phyloP scores from a whole-genome alignment of 257 asterid genomes.

The Handroanthus guayacan region DNA sequence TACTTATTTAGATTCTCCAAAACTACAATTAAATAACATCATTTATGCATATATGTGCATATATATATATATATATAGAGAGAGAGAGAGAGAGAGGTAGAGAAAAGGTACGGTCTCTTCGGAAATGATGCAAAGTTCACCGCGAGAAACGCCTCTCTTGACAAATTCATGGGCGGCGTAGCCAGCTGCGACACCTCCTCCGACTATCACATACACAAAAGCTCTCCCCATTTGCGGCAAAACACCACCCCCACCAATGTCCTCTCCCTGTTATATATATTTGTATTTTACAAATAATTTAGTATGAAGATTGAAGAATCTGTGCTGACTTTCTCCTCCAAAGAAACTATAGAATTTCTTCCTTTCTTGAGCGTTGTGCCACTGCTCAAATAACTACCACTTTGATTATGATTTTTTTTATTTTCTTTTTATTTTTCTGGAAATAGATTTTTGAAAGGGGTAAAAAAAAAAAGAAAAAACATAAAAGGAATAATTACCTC shows the following conservation, averaged over 20 bases:
- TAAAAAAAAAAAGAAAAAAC: too few species aligned
- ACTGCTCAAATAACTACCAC: constrained; percentile 19
- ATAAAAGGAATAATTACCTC: too few species aligned
- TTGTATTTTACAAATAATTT: not conserved
- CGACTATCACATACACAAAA: constrained; percentile 86
- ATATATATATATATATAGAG: too few species aligned
- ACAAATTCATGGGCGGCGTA: constrained; percentile 94
- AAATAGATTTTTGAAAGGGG: not conserved
- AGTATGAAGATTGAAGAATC: constrained; percentile 15
- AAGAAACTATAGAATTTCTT: constrained; percentile 5
- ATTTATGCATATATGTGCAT: too few species aligned
- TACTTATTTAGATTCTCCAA: not conserved
- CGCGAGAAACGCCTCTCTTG: constrained; percentile 66
- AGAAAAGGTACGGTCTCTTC: constrained; percentile 70
- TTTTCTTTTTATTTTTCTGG: not conserved
- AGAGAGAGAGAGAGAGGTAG: constrained; percentile 8
- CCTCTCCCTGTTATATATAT: not conserved
- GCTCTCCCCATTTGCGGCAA: constrained; percentile 83
- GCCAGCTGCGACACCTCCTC: constrained; percentile 98
- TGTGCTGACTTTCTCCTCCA: constrained; percentile 9
- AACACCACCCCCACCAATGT: constrained; percentile 3
- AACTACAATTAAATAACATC: constrained; percentile 1
- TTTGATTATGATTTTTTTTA: not conserved
- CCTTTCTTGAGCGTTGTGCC: constrained; percentile 43
- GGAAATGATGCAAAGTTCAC: constrained; percentile 97